Evolutionary conservation across 2,329 filamentous ascomycete genomes (phyloP).

Genomic region (Sarocladiaceae sp.): DNA sequence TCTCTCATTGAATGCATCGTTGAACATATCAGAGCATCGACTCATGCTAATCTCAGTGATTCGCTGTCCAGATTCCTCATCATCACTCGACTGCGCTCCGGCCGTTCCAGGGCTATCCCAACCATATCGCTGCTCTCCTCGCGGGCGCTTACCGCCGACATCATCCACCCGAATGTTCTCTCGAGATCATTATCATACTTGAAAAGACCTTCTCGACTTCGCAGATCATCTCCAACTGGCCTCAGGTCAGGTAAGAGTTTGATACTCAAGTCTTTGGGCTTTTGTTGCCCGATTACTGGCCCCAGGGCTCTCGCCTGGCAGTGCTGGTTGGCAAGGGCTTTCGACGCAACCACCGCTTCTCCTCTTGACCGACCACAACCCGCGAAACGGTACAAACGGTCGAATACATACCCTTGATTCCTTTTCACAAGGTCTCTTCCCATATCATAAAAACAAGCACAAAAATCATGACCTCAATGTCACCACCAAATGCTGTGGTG

Average conservation of each 20-base stretch:
- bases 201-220: neutral
- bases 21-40: neutral
- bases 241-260: constrained; percentile 5
- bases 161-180: constrained; percentile 4
- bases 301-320: neutral
- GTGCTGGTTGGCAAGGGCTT: constrained; percentile 8
- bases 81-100: neutral
- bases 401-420: neutral
- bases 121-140: neutral
- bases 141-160: constrained; percentile 2
- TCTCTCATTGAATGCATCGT: neutral
- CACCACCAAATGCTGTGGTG: constrained; percentile 32
- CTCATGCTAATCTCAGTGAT: neutral
- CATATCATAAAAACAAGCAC: constrained; percentile 12
- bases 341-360: constrained; percentile 9
- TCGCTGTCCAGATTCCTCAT: neutral
- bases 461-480: constrained; percentile 40
- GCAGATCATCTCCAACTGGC: constrained; percentile 2
- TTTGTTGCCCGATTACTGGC: neutral
- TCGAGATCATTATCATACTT: constrained; percentile 1
- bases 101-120: constrained; percentile 2
- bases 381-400: neutral
- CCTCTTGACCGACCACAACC: constrained; percentile 14
- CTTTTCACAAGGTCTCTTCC: neutral
- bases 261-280: neutral